Conservation (phyloP, 2,329 filamentous ascomycete species). For the Microsporum ferrugineum region DNA sequence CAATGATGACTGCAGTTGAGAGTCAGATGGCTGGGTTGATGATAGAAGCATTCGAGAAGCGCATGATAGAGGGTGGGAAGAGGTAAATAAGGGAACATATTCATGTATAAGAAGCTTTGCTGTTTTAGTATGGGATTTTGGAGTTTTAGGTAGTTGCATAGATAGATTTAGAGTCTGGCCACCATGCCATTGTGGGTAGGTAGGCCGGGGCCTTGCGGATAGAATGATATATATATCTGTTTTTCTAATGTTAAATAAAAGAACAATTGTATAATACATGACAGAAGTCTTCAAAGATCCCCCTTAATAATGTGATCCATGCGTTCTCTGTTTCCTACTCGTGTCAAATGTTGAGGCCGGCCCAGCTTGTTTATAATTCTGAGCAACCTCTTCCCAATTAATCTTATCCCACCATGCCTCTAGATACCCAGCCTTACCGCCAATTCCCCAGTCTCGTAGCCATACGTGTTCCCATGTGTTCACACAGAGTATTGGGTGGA, state of each 20-base stretch:
- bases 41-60: constrained; percentile 57
- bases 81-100: not conserved
- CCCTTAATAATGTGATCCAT: not conserved
- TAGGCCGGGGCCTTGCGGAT: not conserved
- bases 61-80: constrained; percentile 52
- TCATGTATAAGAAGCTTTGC: not conserved
- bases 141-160: not conserved
- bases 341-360: constrained; percentile 1
- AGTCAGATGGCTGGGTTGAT: constrained; percentile 51
- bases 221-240: constrained; percentile 2
- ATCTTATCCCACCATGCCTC: constrained; percentile 78
- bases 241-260: constrained; percentile 1
- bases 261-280: constrained; percentile 7
- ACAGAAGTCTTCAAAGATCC: not conserved
- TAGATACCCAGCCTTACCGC: constrained; percentile 64
- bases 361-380: constrained; percentile 24
- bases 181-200: not conserved
- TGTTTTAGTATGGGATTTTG: not conserved
- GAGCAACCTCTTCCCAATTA: constrained; percentile 66
- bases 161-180: not conserved
- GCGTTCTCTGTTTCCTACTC: not conserved
- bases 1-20: constrained; percentile 68
- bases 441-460: constrained; percentile 67
- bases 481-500: constrained; percentile 73
- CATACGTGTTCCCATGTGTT: constrained; percentile 96